These are phyloP conservation scores for Globisporangium ultimum DNA, from an alignment of 352 stramenopile species.

Conservation along the genomic window DNA sequence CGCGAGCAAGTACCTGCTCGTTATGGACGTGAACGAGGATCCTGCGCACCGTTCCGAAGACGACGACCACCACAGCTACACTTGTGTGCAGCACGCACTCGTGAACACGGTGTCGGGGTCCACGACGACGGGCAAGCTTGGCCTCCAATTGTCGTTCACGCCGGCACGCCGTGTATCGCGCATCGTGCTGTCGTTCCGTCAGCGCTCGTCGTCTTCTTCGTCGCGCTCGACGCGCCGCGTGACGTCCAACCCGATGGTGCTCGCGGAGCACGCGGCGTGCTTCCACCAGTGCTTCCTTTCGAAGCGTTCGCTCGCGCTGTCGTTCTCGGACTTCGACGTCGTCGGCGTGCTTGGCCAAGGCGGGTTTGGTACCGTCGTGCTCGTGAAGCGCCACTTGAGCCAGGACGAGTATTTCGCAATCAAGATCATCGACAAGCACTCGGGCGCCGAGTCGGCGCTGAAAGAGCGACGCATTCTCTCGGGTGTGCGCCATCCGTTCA, in stretches of 20 bases:
- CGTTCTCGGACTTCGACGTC: constrained; percentile 85
- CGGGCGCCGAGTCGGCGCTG: constrained; percentile 61
- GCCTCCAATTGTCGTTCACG: constrained; percentile 79
- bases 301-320: constrained; percentile 79
- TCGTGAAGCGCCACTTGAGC: constrained; percentile 76
- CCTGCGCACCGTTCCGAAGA: constrained; percentile 54
- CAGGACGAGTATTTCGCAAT: constrained; percentile 82
- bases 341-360: constrained; percentile 78
- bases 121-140: constrained; percentile 69
- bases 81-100: constrained; percentile 46
- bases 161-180: constrained; percentile 78
- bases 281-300: constrained; percentile 83
- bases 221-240: constrained; percentile 46
- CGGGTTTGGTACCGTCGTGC: constrained; percentile 76
- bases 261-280: constrained; percentile 70
- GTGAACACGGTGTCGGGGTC: constrained; percentile 80
- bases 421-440: constrained; percentile 88
- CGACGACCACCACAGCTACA: constrained; percentile 73
- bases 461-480: constrained; percentile 79
- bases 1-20: constrained; percentile 74
- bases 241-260: constrained; percentile 68
- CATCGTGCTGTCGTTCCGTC: constrained; percentile 81
- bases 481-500: constrained; percentile 74
- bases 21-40: constrained; percentile 45
- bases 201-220: constrained; percentile 34